A percentile compares a stretch with the other conserved stretches of the same genome.
phyloP scores from a whole-genome alignment of 257 asterid species.

The Knoxia roxburghii region DNA sequence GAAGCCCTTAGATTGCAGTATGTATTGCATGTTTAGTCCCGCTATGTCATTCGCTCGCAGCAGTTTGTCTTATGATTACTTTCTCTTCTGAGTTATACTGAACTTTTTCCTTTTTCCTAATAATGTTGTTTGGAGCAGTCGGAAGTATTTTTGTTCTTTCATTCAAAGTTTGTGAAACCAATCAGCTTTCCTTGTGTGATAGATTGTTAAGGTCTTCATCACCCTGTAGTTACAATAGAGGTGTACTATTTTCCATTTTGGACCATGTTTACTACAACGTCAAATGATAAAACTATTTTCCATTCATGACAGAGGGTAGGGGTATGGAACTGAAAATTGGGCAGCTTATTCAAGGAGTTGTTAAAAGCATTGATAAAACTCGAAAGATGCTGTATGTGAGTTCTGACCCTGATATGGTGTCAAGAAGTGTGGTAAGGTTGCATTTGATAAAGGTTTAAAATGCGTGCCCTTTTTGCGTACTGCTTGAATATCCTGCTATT shows the following conservation, averaged over 20 bases:
- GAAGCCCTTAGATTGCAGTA: too few species aligned
- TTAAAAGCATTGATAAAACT: conserved; percentile 63
- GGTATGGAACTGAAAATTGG: conserved; percentile 44
- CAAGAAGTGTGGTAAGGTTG: conserved; percentile 75
- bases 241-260: not conserved
- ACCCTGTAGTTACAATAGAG: too few species aligned
- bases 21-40: too few species aligned
- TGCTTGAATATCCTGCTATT: too few species aligned
- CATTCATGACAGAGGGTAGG: conserved; percentile 36
- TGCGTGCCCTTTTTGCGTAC: not conserved
- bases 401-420: conserved; percentile 52
- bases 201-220: too few species aligned
- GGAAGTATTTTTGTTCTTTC: not conserved
- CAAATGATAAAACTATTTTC: not conserved
- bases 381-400: conserved; percentile 77
- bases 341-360: conserved; percentile 73
- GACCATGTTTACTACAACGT: not conserved
- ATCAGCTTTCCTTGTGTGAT: not conserved
- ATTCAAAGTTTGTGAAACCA: too few species aligned
- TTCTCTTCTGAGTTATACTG: not conserved
- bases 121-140: not conserved
- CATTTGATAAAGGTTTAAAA: conserved; percentile 3
- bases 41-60: too few species aligned
- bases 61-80: too few species aligned
- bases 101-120: not conserved